phyloP scores from a whole-genome alignment of 1,284 basidiomycete species.

The Rhodotorula sp. region DNA sequence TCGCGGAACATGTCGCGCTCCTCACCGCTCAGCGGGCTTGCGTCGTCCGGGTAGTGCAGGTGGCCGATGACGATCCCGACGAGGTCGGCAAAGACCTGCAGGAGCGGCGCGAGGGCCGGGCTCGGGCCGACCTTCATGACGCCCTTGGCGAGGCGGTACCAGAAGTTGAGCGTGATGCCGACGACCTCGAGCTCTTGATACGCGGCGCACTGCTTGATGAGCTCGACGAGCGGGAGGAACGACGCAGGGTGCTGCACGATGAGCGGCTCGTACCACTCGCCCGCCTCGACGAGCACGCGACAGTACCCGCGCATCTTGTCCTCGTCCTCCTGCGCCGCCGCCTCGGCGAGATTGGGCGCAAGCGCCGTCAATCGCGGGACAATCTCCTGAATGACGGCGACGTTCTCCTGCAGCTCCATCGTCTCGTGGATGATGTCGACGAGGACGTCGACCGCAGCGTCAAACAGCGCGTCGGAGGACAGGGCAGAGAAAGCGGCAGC shows the following conservation, averaged over 20 bases:
- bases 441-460: constrained; percentile 85
- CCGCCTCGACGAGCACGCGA: constrained; percentile 90
- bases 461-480: constrained; percentile 81
- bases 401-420: constrained; percentile 94
- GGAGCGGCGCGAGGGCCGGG: constrained; percentile 60
- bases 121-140: constrained; percentile 54
- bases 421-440: constrained; percentile 98
- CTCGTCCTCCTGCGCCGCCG: constrained; percentile 50
- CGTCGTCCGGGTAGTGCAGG: constrained; percentile 79
- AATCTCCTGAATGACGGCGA: constrained; percentile 81
- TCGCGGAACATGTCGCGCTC: constrained; percentile 91
- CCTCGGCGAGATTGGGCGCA: constrained; percentile 62
- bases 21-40: constrained; percentile 68
- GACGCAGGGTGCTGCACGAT: constrained; percentile 84
- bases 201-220: constrained; percentile 89
- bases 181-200: constrained; percentile 95
- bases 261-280: constrained; percentile 91
- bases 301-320: constrained; percentile 89
- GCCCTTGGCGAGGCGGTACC: constrained; percentile 86
- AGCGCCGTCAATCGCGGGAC: constrained; percentile 78
- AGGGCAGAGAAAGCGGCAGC: constrained; percentile 80
- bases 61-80: constrained; percentile 87
- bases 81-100: constrained; percentile 78
- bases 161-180: constrained; percentile 97
- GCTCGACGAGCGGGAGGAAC: constrained; percentile 91